Evolutionary conservation across 306 rosid genomes (phyloP), one percentile per base, ranked within the genome.

Genomic region (Fragaria ananassa): DNA sequence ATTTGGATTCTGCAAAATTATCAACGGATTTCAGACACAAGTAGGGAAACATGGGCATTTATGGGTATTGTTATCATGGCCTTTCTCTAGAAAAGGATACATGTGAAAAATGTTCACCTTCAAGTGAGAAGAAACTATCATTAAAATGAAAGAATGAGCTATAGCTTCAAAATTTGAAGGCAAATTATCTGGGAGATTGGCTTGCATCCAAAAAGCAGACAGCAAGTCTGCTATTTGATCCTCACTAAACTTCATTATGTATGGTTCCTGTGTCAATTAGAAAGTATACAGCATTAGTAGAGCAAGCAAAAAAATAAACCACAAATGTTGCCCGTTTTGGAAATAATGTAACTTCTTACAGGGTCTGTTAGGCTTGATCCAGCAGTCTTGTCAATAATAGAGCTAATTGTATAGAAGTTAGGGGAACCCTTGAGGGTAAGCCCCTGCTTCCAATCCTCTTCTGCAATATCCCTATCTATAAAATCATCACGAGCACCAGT

Each of bases 131-230:
- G 93, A 88, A 70, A 86, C 79, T 45, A 96, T 87, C 39, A 93
- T 81, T 69, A 92, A 82, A 73, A 74, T 81, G 80, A 88, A 96
- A 74, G 98, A 90, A 79, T 89, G 93, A 75, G 91, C 87, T 69
- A 96, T 79, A 61, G 99, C 96, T 82, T 96, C 96, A 77, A 91
- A 29, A 83, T 92, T 96, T 76, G 99, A 84, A 76, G 98, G 99
- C 58, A 91, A 81, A 84, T 91, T 96, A 84, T 96, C 96, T 1
- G 93, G 87, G 75, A 91, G 88, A 75, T 75, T 89, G 65, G 97
- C 89, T 84, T 96, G 93, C 56, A 92, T 87, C 98, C 99, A 96
- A 81, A 96, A 89, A 41, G 98, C 87, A 79, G 99, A 96, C 25
- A 92, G 89, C 84, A 96, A 88, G 76, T 89, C 91, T 27, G 86